Evolutionary conservation across 352 stramenopile species (phyloP).

Genomic region (Phytophthora constricta): DNA sequence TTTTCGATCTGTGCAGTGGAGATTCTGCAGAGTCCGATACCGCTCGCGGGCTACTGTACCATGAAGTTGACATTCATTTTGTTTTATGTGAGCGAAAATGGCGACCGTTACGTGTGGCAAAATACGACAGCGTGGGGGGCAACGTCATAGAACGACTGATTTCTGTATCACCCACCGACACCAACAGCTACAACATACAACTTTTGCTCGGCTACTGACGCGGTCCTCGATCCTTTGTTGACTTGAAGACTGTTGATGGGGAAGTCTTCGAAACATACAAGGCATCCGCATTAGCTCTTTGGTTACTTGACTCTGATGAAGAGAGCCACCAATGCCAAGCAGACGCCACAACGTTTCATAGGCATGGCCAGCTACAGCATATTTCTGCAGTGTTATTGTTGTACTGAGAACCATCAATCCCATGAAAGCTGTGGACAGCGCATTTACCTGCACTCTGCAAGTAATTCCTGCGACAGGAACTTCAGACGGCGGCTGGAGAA

Average conservation of each 20-base stretch:
- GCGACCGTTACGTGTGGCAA: background rate
- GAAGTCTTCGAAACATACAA: background rate
- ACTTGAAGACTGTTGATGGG: no score
- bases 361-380: background rate
- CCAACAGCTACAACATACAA: conserved; percentile 1
- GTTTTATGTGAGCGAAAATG: background rate
- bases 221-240: background rate
- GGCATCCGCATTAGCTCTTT: background rate
- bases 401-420: no score
- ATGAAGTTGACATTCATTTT: conserved; percentile 10
- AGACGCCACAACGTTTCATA: conserved; percentile 6
- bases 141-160: no score
- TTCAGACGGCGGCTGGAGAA: no score
- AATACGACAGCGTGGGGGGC: background rate
- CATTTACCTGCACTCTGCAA: no score
- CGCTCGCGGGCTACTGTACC: background rate
- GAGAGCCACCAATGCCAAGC: conserved; percentile 6
- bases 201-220: conserved; percentile 3
- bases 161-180: background rate
- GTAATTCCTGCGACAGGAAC: no score
- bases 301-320: conserved; percentile 1
- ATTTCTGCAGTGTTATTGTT: background rate
- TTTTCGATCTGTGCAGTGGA: background rate
- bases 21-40: no score
- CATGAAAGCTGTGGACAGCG: no score